Evolutionary conservation across 192 early-diverging fungal species (phyloP), one percentile per base, ranked within the genome.

Genomic region (Spizellomyces sp.): DNA sequence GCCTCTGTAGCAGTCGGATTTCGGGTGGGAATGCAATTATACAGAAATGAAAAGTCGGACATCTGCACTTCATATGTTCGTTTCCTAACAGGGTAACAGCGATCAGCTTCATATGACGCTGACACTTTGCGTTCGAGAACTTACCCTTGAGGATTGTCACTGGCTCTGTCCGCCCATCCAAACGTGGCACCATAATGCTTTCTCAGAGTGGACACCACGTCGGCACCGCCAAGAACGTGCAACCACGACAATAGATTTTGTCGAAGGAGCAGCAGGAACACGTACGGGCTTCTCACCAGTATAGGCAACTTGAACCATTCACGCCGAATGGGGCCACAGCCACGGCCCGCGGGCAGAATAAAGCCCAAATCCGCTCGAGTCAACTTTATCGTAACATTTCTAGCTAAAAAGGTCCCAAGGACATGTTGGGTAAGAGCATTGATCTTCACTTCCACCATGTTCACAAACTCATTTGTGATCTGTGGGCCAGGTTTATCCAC

Each of bases 331-430:
- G 84, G 80, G 5, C 9, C 27, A 21, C 60, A 44, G 36, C 54
- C 47, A 64, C 84, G 78, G n/a, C 84, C 75, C 27, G 86, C 75
- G 0, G 91, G 91, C 0, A 94, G 70, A 61, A 93, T 90, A 66
- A 95, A 93, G 44, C 93, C 91, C 15, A 91, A 81, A 78, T 95
- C 93, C 10, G 88, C 84, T 10, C 73, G 80, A 5, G 89, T 86
- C 2, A 92, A 75, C 61, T 88, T 91, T 9, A 85, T 72, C 0
- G 83, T 83, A 45, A 85, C 75, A 70, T 92, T 95, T 45, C 93
- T 80, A 12, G 87, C 84, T 15, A 94, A 77, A 48, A 87, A 90
- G 36, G 84, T 83, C 14, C 82, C 80, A 4, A 93, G 81, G 8
- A 87, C 86, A 17, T 73, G 75, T 46, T 91, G 85, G 6, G 90